Evolutionary conservation across 2,329 filamentous ascomycete species (phyloP), one percentile per base, ranked within the genome.

Genomic region (Fusarium sp.): DNA sequence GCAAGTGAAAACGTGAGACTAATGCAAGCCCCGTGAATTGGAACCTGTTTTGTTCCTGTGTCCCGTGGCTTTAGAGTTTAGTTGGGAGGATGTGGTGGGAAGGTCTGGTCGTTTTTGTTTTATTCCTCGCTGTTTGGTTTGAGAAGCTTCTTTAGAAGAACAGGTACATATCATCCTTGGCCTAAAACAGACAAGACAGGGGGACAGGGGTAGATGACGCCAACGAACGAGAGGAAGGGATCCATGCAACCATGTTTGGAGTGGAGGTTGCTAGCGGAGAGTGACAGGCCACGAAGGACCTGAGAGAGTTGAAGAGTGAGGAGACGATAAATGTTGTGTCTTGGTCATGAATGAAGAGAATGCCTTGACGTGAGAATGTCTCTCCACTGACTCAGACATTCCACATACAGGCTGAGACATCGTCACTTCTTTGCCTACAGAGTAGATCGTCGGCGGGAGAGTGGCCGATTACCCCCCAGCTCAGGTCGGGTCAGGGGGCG

Each of bases 401-500:
- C 20, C 47, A 73, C 61, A 50, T 39, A 28, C 47, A 3, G n/a
- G n/a, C 8, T 45, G 35, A 72, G 70, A 67, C 53, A 70, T 47
- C 17, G 35, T 41, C 22, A 26, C n/a, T 6, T n/a, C 7, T 22
- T 17, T 38, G 8, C 36, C 36, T 28, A 15, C n/a, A 41, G 32
- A 44, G 10, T 22, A 28, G 32, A 69, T 69, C 22, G 6, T 42
- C 44, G 28, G 20, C 73, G 51, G 66, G 54, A 64, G 61, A 70
- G 50, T 64, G 54, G 62, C 63, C 57, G 73, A 77, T 74, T 69
- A 35, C 32, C 32, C 32, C 32, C 14, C 32, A 35, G 32, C 14
- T 35, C 32, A 17, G 32, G 3, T 35, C 32, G 4, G 24, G 18
- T 62, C 54, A 64, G 55, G 64, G 74, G 75, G 66, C 63, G 71